Evolutionary conservation across 164 flowering plant species (phyloP).

Genomic region (Santalum album): DNA sequence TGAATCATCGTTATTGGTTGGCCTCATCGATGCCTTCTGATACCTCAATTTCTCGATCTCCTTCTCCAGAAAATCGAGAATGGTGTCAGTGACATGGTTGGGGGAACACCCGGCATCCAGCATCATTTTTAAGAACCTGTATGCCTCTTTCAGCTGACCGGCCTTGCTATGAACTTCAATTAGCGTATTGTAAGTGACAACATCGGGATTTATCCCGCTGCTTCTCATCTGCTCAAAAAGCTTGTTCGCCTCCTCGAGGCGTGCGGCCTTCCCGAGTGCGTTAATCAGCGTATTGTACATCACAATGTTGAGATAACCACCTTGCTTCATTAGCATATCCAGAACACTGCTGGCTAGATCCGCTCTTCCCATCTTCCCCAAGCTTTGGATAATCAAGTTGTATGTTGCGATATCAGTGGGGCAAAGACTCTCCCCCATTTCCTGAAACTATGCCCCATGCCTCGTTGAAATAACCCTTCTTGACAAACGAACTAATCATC

Average conservation of each 20-base stretch:
- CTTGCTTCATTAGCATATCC: constrained; percentile 57
- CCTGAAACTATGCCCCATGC: constrained; percentile 70
- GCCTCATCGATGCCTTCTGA: constrained; percentile 52
- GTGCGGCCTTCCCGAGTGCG: constrained; percentile 79
- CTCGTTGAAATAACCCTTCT: constrained; percentile 79
- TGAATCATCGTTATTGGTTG: constrained; percentile 12
- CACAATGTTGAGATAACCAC: constrained; percentile 85
- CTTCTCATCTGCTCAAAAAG: constrained; percentile 73
- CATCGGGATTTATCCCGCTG: constrained; percentile 82
- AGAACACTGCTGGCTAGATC: constrained; percentile 74
- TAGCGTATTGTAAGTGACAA: constrained; percentile 80
- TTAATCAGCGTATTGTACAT: constrained; percentile 93
- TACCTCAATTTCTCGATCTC: constrained; percentile 62
- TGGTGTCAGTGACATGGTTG: constrained; percentile 80
- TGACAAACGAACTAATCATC: constrained; percentile 80
- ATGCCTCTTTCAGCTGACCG: constrained; percentile 69
- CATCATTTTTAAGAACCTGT: constrained; percentile 77
- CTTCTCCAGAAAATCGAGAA: constrained; percentile 62
- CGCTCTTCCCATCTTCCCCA: constrained; percentile 89
- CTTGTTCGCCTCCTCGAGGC: constrained; percentile 56
- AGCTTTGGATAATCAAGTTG: constrained; percentile 74
- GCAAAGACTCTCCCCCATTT: constrained; percentile 72
- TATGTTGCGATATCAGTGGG: constrained; percentile 86
- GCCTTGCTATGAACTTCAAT: constrained; percentile 82
- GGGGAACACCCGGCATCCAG: constrained; percentile 81